Percentiles rank a stretch among this genome's conserved stretches.
phyloP scores from a whole-genome alignment of 495 filamentous ascomycete species.

The Penicillium atrosanguineum region DNA sequence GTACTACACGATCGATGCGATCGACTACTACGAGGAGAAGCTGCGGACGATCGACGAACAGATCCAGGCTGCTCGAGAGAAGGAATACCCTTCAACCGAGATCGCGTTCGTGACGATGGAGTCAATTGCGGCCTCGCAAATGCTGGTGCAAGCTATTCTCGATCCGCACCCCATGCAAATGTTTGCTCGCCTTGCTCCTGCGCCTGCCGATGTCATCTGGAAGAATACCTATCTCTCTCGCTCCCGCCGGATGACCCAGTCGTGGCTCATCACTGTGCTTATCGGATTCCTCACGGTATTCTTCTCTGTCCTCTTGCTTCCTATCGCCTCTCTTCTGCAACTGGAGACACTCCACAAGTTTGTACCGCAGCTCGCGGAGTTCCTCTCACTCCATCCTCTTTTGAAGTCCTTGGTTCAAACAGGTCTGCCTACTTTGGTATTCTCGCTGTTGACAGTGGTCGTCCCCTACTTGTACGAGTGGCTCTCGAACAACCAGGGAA shows the following conservation, averaged over 20 bases:
- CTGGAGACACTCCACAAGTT: slow-evolving; percentile 72
- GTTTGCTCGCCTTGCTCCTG: slow-evolving; percentile 80
- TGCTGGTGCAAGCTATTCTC: slow-evolving; percentile 89
- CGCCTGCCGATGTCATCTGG: slow-evolving; percentile 90
- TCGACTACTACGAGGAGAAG: slow-evolving; percentile 89
- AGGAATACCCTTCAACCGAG: slow-evolving; percentile 73
- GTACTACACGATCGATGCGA: slow-evolving; percentile 76
- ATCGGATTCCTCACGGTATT: slow-evolving; percentile 81
- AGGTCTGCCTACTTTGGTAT: slow-evolving; percentile 77
- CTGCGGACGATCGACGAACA: slow-evolving; percentile 78
- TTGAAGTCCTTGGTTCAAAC: slow-evolving; percentile 77
- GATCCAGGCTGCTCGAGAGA: slow-evolving; percentile 66
- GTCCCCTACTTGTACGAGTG: slow-evolving; percentile 95
- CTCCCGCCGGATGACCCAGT: slow-evolving; percentile 64
- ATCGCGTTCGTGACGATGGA: slow-evolving; percentile 97
- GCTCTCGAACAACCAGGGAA: slow-evolving; percentile 85
- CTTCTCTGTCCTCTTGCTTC: slow-evolving; percentile 84
- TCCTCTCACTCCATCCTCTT: slow-evolving; percentile 64
- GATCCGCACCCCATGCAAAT: slow-evolving; percentile 84
- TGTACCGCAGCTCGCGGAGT: slow-evolving; percentile 65
- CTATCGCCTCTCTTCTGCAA: slow-evolving; percentile 74
- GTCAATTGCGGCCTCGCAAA: slow-evolving; percentile 87
- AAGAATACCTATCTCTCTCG: slow-evolving; percentile 86
- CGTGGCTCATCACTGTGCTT: slow-evolving; percentile 78
- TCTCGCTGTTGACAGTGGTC: slow-evolving; percentile 81